Conservation (phyloP, 352 stramenopile genomes). For the Phytophthora melonis region DNA sequence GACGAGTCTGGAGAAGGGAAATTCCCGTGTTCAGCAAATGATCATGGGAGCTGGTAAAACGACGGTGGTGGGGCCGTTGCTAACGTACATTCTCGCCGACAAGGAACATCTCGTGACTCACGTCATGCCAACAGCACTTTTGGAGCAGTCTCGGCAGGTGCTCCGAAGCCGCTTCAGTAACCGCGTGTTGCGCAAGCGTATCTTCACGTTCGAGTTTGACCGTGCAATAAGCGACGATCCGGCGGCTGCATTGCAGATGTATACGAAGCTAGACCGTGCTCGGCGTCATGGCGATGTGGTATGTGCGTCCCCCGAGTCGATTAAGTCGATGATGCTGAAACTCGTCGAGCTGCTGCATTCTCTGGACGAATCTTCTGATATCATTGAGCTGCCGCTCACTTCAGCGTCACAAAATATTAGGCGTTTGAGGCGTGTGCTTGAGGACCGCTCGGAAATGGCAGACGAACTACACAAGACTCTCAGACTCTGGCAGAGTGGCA, state of each 20-base stretch:
- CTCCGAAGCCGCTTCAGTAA: constrained; percentile 98
- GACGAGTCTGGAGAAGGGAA: constrained; percentile 73
- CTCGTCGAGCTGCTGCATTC: constrained; percentile 95
- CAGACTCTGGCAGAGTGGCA: constrained; percentile 93
- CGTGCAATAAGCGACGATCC: constrained; percentile 92
- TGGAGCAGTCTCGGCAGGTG: constrained; percentile 98
- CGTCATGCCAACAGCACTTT: constrained; percentile 98
- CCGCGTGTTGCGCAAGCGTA: constrained; percentile 96
- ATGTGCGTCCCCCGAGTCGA: constrained; percentile 97
- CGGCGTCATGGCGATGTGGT: constrained; percentile 95
- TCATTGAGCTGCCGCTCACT: constrained; percentile 66
- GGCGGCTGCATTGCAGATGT: constrained; percentile 63
- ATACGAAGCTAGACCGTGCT: constrained; percentile 91
- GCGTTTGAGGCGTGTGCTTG: constrained; percentile 70
- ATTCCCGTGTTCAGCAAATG: constrained; percentile 96
- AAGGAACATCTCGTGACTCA: constrained; percentile 96
- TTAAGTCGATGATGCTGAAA: constrained; percentile 99
- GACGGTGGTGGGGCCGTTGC: constrained; percentile 98
- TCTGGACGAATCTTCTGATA: constrained; percentile 84
- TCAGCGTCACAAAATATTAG: constrained; percentile 80
- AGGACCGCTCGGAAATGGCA: constrained; percentile 89
- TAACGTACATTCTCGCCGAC: constrained; percentile 98
- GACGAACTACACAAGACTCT: constrained; percentile 91
- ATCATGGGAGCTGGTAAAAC: constrained; percentile 99
- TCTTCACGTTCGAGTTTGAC: constrained; percentile 99